A percentile compares a stretch with the other conserved stretches of the same genome.
These are phyloP conservation scores for Clarireedia paspali DNA, from an alignment of 2,329 filamentous ascomycete species.

Conservation along the genomic window DNA sequence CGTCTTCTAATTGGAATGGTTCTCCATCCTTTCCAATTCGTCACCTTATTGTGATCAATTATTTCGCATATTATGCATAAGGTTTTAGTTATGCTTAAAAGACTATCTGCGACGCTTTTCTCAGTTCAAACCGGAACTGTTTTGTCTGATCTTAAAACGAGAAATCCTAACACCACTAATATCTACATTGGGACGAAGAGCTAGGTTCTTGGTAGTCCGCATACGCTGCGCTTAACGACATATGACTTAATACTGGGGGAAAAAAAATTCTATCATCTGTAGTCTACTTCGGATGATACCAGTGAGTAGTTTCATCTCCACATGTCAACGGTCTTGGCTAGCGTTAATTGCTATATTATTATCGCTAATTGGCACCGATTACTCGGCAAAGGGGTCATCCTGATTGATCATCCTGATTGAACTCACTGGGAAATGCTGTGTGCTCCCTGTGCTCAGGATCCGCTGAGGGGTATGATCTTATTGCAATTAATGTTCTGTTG, in stretches of 20 bases:
- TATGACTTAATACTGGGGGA: not conserved
- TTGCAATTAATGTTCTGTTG: slow-evolving; percentile 15
- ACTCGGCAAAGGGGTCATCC: slow-evolving; percentile 3
- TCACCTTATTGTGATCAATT: not conserved
- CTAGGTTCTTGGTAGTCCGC: not conserved
- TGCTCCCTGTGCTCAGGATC: no score
- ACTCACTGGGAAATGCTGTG: not conserved
- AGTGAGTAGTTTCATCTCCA: slow-evolving; percentile 17
- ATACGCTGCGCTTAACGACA: not conserved
- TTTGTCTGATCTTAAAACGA: slow-evolving; percentile 20
- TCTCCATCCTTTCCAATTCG: not conserved
- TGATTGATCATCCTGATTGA: not conserved
- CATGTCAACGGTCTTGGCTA: slow-evolving; percentile 16
- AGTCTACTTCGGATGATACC: slow-evolving; percentile 10
- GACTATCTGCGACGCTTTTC: slow-evolving; percentile 4
- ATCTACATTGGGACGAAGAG: slow-evolving; percentile 11
- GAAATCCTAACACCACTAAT: slow-evolving; percentile 8
- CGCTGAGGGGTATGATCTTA: slow-evolving; percentile 11
- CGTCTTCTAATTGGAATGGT: not conserved
- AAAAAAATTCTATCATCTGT: not conserved
- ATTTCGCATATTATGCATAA: not conserved
- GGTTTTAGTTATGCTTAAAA: not conserved
- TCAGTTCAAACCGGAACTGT: slow-evolving; percentile 21
- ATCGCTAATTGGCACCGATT: not conserved
- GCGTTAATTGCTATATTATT: not conserved